Evolutionary conservation across 805 yeast genomes (phyloP).

Genomic region (Teunomyces lycoperdinae): DNA sequence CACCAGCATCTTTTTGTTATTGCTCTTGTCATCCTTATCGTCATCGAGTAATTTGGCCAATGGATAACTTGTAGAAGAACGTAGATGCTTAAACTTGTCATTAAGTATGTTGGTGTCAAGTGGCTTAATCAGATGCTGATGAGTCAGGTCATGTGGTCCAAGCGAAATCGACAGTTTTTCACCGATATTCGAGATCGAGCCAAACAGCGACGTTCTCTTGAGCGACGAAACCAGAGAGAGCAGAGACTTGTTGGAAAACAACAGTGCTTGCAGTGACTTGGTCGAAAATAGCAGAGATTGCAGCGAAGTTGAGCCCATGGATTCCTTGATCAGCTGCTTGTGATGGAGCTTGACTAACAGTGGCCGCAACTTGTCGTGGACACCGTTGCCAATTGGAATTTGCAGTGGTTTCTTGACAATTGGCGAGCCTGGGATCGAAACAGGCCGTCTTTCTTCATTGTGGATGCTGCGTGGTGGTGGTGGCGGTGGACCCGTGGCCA

Average conservation of each 20-base stretch:
- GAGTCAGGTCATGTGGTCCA: slow-evolving; percentile 17
- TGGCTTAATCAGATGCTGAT: not conserved
- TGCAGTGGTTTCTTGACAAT: slow-evolving; percentile 14
- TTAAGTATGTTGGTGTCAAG: not conserved
- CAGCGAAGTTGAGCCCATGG: slow-evolving; percentile 20
- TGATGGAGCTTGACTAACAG: slow-evolving; percentile 32
- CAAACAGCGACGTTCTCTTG: slow-evolving; percentile 27
- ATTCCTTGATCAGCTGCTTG: slow-evolving; percentile 14
- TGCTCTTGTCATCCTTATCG: slow-evolving; percentile 6
- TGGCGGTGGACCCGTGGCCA: not conserved
- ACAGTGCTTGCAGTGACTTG: slow-evolving; percentile 31
- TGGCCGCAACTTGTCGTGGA: slow-evolving; percentile 32
- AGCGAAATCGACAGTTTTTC: slow-evolving; percentile 15
- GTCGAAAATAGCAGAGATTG: slow-evolving; percentile 32
- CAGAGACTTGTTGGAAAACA: slow-evolving; percentile 37
- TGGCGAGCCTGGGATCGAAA: slow-evolving; percentile 13
- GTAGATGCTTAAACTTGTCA: slow-evolving; percentile 5
- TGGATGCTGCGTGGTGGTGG: slow-evolving; percentile 2
- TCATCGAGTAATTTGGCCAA: slow-evolving; percentile 10
- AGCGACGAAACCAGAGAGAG: slow-evolving; percentile 29
- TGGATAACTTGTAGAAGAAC: slow-evolving; percentile 18
- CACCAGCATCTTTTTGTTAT: slow-evolving; percentile 19
- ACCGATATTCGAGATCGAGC: slow-evolving; percentile 23
- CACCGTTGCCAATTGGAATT: slow-evolving; percentile 14
- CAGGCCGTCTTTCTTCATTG: slow-evolving; percentile 3